Percentiles rank a stretch among this genome's conserved stretches.
Evolutionary conservation across 2,329 filamentous ascomycete species (phyloP).

Genomic region (Paraphoma sp.): DNA sequence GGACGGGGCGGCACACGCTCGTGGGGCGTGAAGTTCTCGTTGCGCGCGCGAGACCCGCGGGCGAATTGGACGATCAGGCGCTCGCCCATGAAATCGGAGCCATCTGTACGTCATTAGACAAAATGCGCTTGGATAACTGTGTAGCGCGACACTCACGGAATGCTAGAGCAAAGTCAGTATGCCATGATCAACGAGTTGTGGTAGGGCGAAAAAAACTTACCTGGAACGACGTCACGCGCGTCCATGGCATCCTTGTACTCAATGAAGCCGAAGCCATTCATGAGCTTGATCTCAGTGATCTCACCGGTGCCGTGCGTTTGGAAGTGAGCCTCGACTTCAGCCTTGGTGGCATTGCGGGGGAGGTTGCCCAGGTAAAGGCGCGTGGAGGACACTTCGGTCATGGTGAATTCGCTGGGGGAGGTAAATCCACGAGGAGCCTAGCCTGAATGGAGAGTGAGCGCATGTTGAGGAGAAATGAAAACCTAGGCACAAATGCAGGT

Average conservation of each 20-base stretch:
- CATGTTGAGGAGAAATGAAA: conserved; percentile 30
- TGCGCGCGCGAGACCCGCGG: conserved; percentile 75
- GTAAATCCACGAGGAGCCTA: conserved; percentile 34
- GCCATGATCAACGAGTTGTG: neutral
- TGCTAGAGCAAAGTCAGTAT: conserved; percentile 50
- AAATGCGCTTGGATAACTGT: neutral
- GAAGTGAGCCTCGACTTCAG: conserved; percentile 96
- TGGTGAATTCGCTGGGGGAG: conserved; percentile 45
- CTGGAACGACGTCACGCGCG: conserved; percentile 96
- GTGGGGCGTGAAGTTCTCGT: conserved; percentile 67
- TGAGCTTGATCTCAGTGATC: conserved; percentile 98
- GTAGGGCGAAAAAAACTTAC: conserved; percentile 61
- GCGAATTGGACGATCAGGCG: conserved; percentile 98
- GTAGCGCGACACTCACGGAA: conserved; percentile 58
- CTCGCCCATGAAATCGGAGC: conserved; percentile 97
- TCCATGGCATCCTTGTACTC: conserved; percentile 99
- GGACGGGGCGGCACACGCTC: conserved; percentile 78
- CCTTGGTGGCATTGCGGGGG: conserved; percentile 94
- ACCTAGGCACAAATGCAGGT: conserved; percentile 32
- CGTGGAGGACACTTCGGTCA: conserved; percentile 91
- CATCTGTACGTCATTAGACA: conserved; percentile 66
- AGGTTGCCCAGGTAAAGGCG: conserved; percentile 98
- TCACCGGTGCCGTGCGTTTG: conserved; percentile 94
- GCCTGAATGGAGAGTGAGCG: conserved; percentile 45
- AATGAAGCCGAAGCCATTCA: conserved; percentile 99